These are phyloP conservation scores for Lactarius pseudohatsudake DNA, from an alignment of 768 basidiomycete species.

Conservation along the genomic window DNA sequence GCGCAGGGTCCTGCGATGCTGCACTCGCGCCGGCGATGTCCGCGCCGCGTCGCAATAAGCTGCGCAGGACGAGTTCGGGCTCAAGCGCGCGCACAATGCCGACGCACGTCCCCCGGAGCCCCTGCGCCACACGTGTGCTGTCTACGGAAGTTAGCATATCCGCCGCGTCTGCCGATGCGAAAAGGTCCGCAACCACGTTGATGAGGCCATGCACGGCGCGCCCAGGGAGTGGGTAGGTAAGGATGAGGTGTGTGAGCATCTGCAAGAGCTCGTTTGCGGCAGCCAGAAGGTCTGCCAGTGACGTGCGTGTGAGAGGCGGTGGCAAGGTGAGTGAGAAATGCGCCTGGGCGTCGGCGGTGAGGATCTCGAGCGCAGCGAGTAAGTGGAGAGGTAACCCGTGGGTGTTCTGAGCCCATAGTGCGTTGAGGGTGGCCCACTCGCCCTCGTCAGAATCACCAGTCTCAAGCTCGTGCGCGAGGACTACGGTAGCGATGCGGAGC, in stretches of 20 bases:
- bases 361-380: conserved; percentile 48
- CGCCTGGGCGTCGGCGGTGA: conserved; percentile 52
- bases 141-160: conserved; percentile 42
- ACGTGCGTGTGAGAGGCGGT: conserved; percentile 29
- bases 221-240: conserved; percentile 49
- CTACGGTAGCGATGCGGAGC: conserved; percentile 61
- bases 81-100: conserved; percentile 48
- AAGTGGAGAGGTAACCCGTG: conserved; percentile 60
- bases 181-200: conserved; percentile 50
- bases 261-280: conserved; percentile 53
- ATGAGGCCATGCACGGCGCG: conserved; percentile 50
- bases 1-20: conserved; percentile 51
- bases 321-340: conserved; percentile 49
- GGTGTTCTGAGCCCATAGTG: conserved; percentile 58
- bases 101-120: conserved; percentile 51
- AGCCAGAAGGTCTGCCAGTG: conserved; percentile 54
- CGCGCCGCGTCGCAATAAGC: conserved; percentile 53
- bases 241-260: conserved; percentile 49
- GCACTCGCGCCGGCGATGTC: conserved; percentile 31
- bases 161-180: conserved; percentile 52
- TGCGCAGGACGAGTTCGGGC: conserved; percentile 53
- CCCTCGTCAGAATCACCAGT: conserved; percentile 42
- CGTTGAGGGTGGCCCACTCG: conserved; percentile 54
- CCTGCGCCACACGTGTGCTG: conserved; percentile 44
- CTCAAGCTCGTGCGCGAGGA: conserved; percentile 53